Evolutionary conservation across 2,329 filamentous ascomycete genomes (phyloP), one percentile per base, ranked within the genome.

Genomic region (Calycina herbarum): DNA sequence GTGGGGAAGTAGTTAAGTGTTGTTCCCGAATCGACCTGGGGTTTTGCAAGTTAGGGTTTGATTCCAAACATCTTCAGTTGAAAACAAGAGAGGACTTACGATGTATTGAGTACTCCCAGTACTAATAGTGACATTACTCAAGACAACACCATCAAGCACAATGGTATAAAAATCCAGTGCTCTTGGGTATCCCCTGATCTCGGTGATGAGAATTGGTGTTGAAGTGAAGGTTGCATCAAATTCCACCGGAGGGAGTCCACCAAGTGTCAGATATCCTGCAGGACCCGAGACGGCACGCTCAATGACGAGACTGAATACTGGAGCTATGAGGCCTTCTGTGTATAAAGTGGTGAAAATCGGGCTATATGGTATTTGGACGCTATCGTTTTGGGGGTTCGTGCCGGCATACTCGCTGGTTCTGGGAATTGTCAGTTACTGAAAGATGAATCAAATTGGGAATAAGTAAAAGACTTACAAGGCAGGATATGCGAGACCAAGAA

Each of bases 401-500:
- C 38, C 38, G 13, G 38, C 38, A 40, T 40, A 40, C 13, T 40
- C 13, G 11, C 38, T 40, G 38, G 38, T 40, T 40, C 38, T 40
- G 13, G 4, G 38, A 40, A 17, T 5, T 17, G 38, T 40, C 13
- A 40, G 38, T 40, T 40, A 7, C 35, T 38, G 13, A 13, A 40
- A 40, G 13, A 40, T 15, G 38, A 15, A 3, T 29, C 27, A 29
- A 29, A 29, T 29, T 13, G 11, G 38, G 38, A 15, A 40, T 40
- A 38, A 11, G 24, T 10, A 13, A 57, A 42, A 20, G 3, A 63
- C 68, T 57, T 64, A 70, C 66, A 85, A 69, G 27, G 77, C 75
- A 10, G 80, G 79, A 69, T 83, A 86, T 1, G 78, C 82, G 10
- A 86, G 76, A 1, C 83, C 84, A 2, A 86, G 69, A 5, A 86